A percentile compares a stretch with the other conserved stretches of the same genome.
Conservation (phyloP, 192 early-diverging fungal genomes). For the Podila epicladia region DNA sequence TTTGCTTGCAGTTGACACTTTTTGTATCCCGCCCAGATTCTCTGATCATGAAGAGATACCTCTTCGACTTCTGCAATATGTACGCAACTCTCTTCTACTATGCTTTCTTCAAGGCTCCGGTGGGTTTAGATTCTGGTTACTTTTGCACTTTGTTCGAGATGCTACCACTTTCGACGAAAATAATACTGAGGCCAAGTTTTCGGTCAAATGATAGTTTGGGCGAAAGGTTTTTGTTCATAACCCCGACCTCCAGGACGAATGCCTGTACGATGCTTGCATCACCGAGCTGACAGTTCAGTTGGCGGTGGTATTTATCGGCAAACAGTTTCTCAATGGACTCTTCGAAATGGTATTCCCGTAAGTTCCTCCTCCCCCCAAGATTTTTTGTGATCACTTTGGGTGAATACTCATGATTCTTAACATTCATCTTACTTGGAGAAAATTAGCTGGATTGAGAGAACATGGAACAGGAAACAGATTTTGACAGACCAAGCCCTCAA, state of each 20-base stretch:
- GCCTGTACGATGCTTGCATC: conserved; percentile 57
- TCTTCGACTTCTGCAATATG: conserved; percentile 70
- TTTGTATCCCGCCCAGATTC: conserved; percentile 26
- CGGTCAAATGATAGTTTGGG: background rate
- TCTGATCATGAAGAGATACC: conserved; percentile 62
- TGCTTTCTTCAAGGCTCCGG: conserved; percentile 57
- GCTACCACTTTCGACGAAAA: background rate
- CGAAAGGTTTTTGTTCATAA: conserved; percentile 14
- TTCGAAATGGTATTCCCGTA: conserved; percentile 60
- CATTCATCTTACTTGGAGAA: background rate
- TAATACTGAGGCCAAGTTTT: background rate
- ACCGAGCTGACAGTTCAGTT: conserved; percentile 65
- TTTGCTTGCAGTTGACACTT: background rate
- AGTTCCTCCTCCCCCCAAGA: background rate
- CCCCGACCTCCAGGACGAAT: conserved; percentile 22
- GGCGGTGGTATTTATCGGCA: conserved; percentile 67
- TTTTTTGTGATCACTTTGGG: background rate
- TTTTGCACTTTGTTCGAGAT: background rate
- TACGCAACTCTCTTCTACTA: conserved; percentile 68
- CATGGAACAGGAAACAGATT: conserved; percentile 41
- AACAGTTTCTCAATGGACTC: conserved; percentile 58
- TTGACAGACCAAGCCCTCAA: conserved; percentile 26
- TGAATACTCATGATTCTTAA: too few relatives aligned
- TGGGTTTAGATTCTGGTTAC: background rate
- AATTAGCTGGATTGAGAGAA: conserved; percentile 22